Base-by-base conservation (phyloP, 768 basidiomycete genomes). In the Multifurca ochricompacta region DNA sequence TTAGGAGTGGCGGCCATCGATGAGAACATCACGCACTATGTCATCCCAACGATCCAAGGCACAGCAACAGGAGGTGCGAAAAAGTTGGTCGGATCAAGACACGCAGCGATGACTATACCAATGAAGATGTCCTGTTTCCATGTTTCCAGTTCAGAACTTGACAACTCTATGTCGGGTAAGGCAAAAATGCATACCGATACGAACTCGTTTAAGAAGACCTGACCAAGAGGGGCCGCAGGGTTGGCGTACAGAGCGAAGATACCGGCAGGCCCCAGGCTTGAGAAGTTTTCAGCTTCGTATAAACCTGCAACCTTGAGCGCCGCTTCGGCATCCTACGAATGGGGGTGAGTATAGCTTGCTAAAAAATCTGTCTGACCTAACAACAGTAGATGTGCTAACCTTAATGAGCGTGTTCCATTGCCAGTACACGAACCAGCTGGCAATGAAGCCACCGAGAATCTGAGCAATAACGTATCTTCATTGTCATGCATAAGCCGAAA, bases 151-250 rank as follows among this genome's bases (percentile, higher is more conserved):
- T 56, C 27, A 56, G n/a, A n/a, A n/a, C n/a, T n/a, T n/a, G n/a
- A n/a, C 32, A 30, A 34, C 2, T 14, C 27, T 42, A 28, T 39
- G 28, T 6, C 6, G 34, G 21, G 5, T 36, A 30, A 30, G 18
- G 30, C 13, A 53, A 23, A 42, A 30, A 43, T 13, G 53, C 65
- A 53, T 51, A 75, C 72, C 27, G 62, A 66, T 51, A 71, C 52
- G 43, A 74, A 72, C 53, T 74, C 73, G 53, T 74, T 74, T 18
- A 74, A 59, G 51, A 75, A 66, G 28, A 65, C 68, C 34, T 64
- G 61, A 37, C 61, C 57, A 7, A 74, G 60, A 49, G 68, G 68
- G 25, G 63, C 56, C 6, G 62, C 65, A 7, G 72, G 69, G 23
- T 54, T 34, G 5, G 63, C 66, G 52, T 69, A 75, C 45, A 75